phyloP scores from a whole-genome alignment of 768 basidiomycete species.

The Russula foetens region DNA sequence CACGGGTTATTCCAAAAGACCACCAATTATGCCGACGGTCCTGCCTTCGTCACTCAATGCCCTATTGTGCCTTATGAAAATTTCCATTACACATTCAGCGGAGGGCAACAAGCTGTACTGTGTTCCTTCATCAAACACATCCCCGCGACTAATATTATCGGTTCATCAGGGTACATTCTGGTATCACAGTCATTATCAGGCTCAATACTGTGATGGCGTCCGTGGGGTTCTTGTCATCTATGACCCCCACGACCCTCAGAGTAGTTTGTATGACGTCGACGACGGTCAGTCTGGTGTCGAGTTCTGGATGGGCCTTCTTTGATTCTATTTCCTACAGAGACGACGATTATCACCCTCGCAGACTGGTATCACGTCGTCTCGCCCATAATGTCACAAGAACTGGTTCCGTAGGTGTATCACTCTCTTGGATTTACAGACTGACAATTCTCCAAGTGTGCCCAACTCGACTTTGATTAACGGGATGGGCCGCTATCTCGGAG shows the following conservation, averaged over 20 bases:
- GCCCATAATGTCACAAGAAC: not conserved
- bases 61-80: constrained; percentile 34
- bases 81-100: constrained; percentile 36
- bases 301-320: not conserved
- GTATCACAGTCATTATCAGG: constrained; percentile 31
- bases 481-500: constrained; percentile 35
- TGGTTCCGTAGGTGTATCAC: not conserved
- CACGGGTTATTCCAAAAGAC: constrained; percentile 40
- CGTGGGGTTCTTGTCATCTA: constrained; percentile 25
- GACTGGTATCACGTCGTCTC: constrained; percentile 22
- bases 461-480: constrained; percentile 48
- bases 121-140: not conserved
- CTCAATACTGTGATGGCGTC: constrained; percentile 33
- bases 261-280: constrained; percentile 24
- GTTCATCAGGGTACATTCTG: constrained; percentile 23
- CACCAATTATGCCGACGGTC: constrained; percentile 40
- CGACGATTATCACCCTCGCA: constrained; percentile 22
- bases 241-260: constrained; percentile 25
- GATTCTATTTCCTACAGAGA: constrained; percentile 1
- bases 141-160: not conserved
- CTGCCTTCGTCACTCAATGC: constrained; percentile 35
- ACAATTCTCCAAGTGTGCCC: constrained; percentile 9
- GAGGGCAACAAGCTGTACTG: constrained; percentile 27
- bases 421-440: not conserved
- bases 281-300: constrained; percentile 17